phyloP scores from a whole-genome alignment of 169 alveolate species.

The Plasmodium blacklocki region DNA sequence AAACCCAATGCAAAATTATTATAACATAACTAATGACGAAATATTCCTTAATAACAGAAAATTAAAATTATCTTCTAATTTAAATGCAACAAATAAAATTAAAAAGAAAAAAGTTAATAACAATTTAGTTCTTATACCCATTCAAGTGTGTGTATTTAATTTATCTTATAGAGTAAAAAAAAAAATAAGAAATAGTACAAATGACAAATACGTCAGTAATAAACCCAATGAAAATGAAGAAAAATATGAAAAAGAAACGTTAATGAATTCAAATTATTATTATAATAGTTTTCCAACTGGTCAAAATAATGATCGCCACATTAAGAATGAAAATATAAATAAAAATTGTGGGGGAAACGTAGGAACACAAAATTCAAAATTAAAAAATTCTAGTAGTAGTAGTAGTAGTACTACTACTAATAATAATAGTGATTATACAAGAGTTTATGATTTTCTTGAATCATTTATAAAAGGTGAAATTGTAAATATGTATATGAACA shows the following conservation, averaged over 20 bases:
- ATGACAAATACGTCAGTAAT: constrained; percentile 14
- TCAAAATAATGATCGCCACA: constrained; percentile 18
- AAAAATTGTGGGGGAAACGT: neutral
- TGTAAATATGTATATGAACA: constrained; percentile 59
- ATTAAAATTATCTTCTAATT: constrained; percentile 39
- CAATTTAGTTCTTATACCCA: constrained; percentile 63
- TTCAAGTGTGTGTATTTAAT: constrained; percentile 69
- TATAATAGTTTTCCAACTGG: constrained; percentile 2
- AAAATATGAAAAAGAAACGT: constrained; percentile 13
- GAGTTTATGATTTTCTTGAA: constrained; percentile 61
- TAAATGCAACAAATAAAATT: constrained; percentile 39
- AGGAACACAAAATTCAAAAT: constrained; percentile 11
- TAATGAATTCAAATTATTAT: constrained; percentile 24
- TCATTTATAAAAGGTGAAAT: constrained; percentile 70
- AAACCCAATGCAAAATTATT: constrained; percentile 61
- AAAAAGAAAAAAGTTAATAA: constrained; percentile 47
- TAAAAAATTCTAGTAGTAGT: constrained; percentile 9
- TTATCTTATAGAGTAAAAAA: constrained; percentile 64
- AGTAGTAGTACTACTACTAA: constrained; percentile 10
- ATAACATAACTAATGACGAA: constrained; percentile 52
- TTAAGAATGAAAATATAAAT: constrained; percentile 18
- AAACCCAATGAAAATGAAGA: constrained; percentile 22
- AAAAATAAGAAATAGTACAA: constrained; percentile 4
- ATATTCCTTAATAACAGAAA: constrained; percentile 52
- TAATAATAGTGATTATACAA: constrained; percentile 24